These are phyloP conservation scores for Guillardia theta DNA, from an alignment of 78 protist species.

Conservation along the genomic window DNA sequence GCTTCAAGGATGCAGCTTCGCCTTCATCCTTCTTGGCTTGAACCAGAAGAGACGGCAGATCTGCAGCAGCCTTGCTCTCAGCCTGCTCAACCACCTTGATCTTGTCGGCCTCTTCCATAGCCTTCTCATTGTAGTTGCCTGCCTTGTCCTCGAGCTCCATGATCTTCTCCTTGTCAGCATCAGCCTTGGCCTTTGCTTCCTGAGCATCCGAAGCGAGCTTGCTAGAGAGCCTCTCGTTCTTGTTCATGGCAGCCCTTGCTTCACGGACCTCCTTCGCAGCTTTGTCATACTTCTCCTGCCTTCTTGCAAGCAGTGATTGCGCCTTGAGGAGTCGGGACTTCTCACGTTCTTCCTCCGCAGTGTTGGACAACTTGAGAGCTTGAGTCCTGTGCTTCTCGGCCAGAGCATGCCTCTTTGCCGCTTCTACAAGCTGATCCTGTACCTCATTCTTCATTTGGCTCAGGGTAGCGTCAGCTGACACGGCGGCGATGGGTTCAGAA, in stretches of 20 bases:
- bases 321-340: background rate
- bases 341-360: background rate
- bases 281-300: no score
- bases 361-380: background rate
- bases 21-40: background rate
- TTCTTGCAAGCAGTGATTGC: background rate
- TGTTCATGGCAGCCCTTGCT: background rate
- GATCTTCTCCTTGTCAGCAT: background rate
- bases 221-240: background rate
- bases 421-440: background rate
- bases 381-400: background rate
- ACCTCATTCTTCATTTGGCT: background rate
- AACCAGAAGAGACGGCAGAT: background rate
- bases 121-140: background rate
- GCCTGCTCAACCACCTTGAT: background rate
- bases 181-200: background rate
- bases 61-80: background rate
- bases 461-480: no score
- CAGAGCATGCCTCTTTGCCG: background rate
- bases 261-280: no score
- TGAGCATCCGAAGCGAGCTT: background rate
- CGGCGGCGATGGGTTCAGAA: no score
- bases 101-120: background rate
- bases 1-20: background rate
- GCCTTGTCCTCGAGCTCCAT: slow-evolving; percentile 14